Base-by-base conservation (phyloP, 2,329 filamentous ascomycete genomes). In the Phialophora tarda region DNA sequence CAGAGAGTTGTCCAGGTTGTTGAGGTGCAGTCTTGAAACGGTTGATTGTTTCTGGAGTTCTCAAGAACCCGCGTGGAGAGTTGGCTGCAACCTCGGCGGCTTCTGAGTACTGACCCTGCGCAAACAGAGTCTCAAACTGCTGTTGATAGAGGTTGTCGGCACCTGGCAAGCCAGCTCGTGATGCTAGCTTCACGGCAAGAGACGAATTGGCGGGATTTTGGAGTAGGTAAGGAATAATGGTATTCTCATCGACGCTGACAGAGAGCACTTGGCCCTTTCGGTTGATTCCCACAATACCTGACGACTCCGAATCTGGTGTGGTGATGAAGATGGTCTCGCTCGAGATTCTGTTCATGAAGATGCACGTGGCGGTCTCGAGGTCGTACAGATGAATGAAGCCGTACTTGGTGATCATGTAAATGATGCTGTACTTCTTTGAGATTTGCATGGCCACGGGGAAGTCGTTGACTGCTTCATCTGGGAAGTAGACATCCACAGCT, bases 291-390 rank as follows among this genome's bases (percentile, higher is more conserved):
- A 99, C 86, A 69, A 99, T 90, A 74, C 96, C 96, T 54, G 90
- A 88, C 21, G 92, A 96, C 24, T 93, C 89, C 62, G 86, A 86
- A 77, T 99, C 95, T 41, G 89, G 83, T 55, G 92, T 90, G 23
- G 93, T 97, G 28, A 94, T 96, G 82, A 99, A 99, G 78, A 99
- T 98, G 28, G 95, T 99, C 78, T 99, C 95, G 83, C 93, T 97
- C 38, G 95, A 99, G 75, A 99, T 99, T 74, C 96, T 91, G 85
- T 99, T 99, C 93, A 99, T 96, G 86, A 97, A 99, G 77, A 99
- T 95, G 78, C 92, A 96, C 12, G 91, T 91, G 65, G 92, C 96
- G 7, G 91, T 95, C 83, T 99, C 96, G 64, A 99, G 88, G 76
- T 99, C 96, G 81, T 99, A 98, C 26, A 99, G 87, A 81, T 99